A percentile compares a stretch with the other conserved stretches of the same genome.
These are phyloP conservation scores for Fusarium sp. DNA, from an alignment of 2,329 filamentous ascomycete genomes.

Conservation along the genomic window DNA sequence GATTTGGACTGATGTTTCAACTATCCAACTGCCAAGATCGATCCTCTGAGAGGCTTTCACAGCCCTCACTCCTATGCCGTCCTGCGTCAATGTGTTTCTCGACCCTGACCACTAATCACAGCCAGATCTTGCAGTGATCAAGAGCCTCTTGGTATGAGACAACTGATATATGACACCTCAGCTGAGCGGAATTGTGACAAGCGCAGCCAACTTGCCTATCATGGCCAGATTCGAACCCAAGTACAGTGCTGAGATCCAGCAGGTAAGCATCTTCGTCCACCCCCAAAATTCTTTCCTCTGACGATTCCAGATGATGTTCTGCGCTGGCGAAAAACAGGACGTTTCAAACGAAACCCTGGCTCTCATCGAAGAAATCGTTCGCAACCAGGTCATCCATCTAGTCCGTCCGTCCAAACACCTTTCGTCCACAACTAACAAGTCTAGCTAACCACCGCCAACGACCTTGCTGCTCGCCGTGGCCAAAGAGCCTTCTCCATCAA, in stretches of 20 bases:
- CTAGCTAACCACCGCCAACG: conserved; percentile 85
- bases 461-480: conserved; percentile 88
- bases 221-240: conserved; percentile 5
- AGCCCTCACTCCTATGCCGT: background rate
- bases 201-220: background rate
- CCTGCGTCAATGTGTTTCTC: background rate
- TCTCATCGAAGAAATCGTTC: conserved; percentile 95
- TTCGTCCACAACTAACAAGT: background rate
- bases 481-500: conserved; percentile 89
- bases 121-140: too few species aligned
- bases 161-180: too few species aligned
- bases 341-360: conserved; percentile 84
- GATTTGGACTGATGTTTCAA: too few species aligned
- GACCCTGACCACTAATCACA: rapidly evolving
- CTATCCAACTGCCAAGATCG: background rate
- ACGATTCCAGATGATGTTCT: conserved; percentile 37
- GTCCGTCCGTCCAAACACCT: conserved; percentile 57
- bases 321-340: conserved; percentile 32
- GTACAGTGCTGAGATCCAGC: conserved; percentile 29
- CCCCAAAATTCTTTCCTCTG: rapidly evolving
- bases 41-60: background rate
- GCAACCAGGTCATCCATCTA: conserved; percentile 94
- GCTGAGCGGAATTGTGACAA: background rate
- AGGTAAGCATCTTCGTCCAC: background rate
- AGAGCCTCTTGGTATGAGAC: background rate